phyloP scores from a whole-genome alignment of 192 early-diverging fungal genomes.

The Mortierella alpina region DNA sequence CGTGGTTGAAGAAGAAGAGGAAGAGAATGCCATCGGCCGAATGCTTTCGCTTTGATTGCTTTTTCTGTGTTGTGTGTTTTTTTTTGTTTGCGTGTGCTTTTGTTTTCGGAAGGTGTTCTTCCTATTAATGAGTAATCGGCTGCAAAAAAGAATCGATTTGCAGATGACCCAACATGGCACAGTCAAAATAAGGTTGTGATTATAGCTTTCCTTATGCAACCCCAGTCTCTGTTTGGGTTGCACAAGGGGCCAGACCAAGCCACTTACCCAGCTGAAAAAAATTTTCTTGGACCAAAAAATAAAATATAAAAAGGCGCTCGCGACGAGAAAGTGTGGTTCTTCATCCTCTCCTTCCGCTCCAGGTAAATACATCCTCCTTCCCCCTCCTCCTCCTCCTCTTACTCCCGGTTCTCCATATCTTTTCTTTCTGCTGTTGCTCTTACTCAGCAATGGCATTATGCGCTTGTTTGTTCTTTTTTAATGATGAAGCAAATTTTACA shows the following conservation, averaged over 20 bases:
- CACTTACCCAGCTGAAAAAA: not conserved
- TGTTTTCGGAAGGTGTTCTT: no score
- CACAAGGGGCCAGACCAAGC: no score
- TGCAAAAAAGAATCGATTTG: no score
- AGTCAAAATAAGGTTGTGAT: no score
- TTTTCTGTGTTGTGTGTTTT: no score
- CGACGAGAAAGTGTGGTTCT: not conserved
- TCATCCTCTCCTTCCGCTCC: slow-evolving; percentile 2
- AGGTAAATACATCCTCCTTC: slow-evolving; percentile 16
- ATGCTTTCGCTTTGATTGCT: not conserved
- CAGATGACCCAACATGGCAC: no score
- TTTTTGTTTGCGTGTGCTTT: not conserved
- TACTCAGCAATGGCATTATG: not conserved
- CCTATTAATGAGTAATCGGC: no score
- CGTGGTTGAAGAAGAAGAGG: not conserved
- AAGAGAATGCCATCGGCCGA: slow-evolving; percentile 28
- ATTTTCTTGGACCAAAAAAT: not conserved
- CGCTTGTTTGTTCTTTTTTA: not conserved
- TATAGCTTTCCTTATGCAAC: no score
- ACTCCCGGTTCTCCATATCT: no score
- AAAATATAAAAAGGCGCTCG: slow-evolving; percentile 2
- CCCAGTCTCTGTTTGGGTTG: no score
- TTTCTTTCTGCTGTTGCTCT: not conserved
- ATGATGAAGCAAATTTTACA: slow-evolving; percentile 56
- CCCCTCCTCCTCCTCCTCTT: slow-evolving; percentile 2